phyloP scores from a whole-genome alignment of 345 rosid genomes.

The Gossypium thurberi region DNA sequence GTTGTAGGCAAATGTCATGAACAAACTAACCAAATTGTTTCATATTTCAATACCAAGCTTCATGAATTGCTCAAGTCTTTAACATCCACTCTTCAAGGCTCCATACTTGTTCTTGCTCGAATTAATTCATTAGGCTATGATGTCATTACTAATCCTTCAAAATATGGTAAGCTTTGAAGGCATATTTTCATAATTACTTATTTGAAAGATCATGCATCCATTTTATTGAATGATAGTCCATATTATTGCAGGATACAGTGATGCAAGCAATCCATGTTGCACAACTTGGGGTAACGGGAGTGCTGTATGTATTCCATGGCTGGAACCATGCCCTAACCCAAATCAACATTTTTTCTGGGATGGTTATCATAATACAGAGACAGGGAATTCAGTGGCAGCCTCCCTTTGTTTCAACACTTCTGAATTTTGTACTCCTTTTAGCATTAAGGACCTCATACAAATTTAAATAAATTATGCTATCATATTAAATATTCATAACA shows the following conservation, averaged over 20 bases:
- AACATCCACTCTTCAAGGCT: not conserved
- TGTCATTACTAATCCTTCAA: not conserved
- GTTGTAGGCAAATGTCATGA: conserved; percentile 28
- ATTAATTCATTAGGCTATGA: conserved; percentile 8
- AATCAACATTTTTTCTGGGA: conserved; percentile 38
- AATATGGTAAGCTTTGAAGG: not conserved
- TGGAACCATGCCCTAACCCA: conserved; percentile 23
- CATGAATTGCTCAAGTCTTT: conserved; percentile 17
- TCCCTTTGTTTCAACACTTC: conserved; percentile 24
- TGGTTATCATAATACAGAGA: conserved; percentile 36
- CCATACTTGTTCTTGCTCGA: not conserved
- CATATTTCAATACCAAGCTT: conserved; percentile 27
- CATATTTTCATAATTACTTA: not conserved
- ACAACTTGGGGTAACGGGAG: conserved; percentile 38
- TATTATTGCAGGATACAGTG: conserved; percentile 23
- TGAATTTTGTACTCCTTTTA: conserved; percentile 33
- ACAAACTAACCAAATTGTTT: conserved; percentile 23
- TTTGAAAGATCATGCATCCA: not conserved
- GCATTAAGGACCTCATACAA: conserved; percentile 24
- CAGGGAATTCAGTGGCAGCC: conserved; percentile 23
- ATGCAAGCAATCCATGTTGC: conserved; percentile 41
- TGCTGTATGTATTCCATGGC: conserved; percentile 30
- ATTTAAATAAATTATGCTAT: not conserved
- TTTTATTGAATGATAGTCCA: not conserved
- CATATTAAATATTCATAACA: not conserved